Evolutionary conservation across 306 rosid species (phyloP), one percentile per base, ranked within the genome.

Genomic region (Arachis stenosperma): DNA sequence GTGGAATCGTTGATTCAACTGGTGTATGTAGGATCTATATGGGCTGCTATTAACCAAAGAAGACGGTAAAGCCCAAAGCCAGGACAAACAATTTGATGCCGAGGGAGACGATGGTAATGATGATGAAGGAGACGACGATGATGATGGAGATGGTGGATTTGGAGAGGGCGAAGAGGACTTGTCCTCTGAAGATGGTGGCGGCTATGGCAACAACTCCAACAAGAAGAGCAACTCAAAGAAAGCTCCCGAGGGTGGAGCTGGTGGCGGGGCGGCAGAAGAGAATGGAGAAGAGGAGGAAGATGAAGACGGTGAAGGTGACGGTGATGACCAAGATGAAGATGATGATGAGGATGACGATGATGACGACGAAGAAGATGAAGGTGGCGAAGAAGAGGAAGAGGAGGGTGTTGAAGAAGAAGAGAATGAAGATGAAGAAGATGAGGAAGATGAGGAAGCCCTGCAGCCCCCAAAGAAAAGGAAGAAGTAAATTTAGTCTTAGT

Each of bases 391-490:
- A 2, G 95, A 83, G 0, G 95, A 85, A 0, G 97, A 87, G 0
- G 96, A 84, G 3, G 90, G 33, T 2, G 94, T 51, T 3, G 90
- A 43, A 0, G 94, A 78, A 0, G 90, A 85, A 0, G 89, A 81
- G 10, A 79, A 87, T 2, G 81, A 87, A 0, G 84, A 87, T 0
- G 92, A 90, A 0, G 96, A 85, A 0, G 96, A 89, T 1, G 97
- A 91, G 0, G 96, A 89, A 10, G 97, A 91, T 0, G 97, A 91
- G 83, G 97, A 89, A 84, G 90, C 96, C 2, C 87, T 91, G 83
- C 97, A 91, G 90, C 97, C 97, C 52, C 97, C 97, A 14, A 91
- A 91, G 90, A 91, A 91, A 74, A 91, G 97, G 86, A 91, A 91
- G 97, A 91, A 91, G 92, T 91, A 61, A 81, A 74, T 39, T 37